Conservation (phyloP, 176 grass and related monocot genomes). For the Oryza punctata region DNA sequence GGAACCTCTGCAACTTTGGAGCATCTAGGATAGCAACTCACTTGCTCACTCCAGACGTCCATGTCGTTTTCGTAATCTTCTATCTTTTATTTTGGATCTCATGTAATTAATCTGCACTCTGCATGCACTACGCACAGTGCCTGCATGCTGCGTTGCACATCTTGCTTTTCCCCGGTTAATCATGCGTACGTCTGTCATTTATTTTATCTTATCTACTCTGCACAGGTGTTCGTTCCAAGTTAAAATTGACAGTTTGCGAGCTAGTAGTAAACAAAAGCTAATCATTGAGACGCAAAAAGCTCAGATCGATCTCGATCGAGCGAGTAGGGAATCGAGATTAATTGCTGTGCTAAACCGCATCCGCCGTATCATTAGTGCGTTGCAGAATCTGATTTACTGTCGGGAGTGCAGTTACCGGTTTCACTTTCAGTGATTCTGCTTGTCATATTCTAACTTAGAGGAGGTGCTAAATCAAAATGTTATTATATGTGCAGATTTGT, state of each 20-base stretch:
- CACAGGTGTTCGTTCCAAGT: conserved; percentile 32
- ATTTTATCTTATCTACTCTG: conserved; percentile 19
- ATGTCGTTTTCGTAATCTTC: conserved; percentile 39
- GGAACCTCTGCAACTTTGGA: conserved; percentile 22
- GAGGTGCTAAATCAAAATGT: background rate
- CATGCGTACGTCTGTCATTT: conserved; percentile 5
- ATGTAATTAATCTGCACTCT: background rate
- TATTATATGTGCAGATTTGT: background rate
- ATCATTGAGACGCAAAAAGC: conserved; percentile 1
- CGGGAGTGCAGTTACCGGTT: background rate
- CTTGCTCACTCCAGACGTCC: conserved; percentile 30
- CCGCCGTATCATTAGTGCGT: background rate
- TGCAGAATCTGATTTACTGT: background rate
- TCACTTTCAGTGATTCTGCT: background rate
- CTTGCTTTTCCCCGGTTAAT: conserved; percentile 25
- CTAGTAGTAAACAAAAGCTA: background rate
- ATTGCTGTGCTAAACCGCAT: background rate
- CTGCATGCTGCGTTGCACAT: background rate
- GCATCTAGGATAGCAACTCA: conserved; percentile 38
- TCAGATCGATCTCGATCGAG: background rate
- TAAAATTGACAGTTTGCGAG: background rate
- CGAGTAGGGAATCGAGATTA: background rate
- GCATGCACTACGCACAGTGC: background rate
- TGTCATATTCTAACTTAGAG: background rate
- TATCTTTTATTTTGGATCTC: conserved; percentile 2